A percentile compares a stretch with the other conserved stretches of the same genome.
These are phyloP conservation scores for Coemansia sp. DNA, from an alignment of 192 early-diverging fungal genomes.

Conservation along the genomic window DNA sequence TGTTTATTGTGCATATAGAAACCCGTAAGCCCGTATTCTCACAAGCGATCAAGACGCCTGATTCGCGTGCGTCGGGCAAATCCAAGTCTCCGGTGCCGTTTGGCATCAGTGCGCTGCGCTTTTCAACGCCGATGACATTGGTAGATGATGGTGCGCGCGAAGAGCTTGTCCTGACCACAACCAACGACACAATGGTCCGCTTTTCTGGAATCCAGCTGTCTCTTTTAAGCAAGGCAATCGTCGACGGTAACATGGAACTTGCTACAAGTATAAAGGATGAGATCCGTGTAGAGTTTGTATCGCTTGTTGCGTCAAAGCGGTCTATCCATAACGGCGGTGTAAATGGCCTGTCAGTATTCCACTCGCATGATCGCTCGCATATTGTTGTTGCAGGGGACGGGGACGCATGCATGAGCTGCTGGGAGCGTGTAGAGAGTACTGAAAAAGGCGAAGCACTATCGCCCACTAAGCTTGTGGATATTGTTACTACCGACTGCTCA, in stretches of 20 bases:
- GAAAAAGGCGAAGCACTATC: neutral
- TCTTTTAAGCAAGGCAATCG: slow-evolving; percentile 30
- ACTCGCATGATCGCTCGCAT: slow-evolving; percentile 8
- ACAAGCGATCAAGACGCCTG: slow-evolving; percentile 6
- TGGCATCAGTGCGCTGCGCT: slow-evolving; percentile 17
- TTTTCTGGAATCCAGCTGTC: slow-evolving; percentile 28
- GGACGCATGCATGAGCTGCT: slow-evolving; percentile 33
- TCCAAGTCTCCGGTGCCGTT: neutral
- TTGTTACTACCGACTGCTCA: slow-evolving; percentile 21
- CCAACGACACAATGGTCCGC: slow-evolving; percentile 23
- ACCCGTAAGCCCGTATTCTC: slow-evolving; percentile 39
- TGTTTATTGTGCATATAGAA: slow-evolving; percentile 46
- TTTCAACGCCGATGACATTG: slow-evolving; percentile 8
- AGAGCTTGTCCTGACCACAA: slow-evolving; percentile 36
- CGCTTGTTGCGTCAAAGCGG: slow-evolving; percentile 1
- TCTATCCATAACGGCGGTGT: slow-evolving; percentile 16
- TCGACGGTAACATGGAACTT: slow-evolving; percentile 23
- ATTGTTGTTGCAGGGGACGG: slow-evolving; percentile 33
- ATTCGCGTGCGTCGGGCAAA: neutral
- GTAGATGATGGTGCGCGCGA: slow-evolving; percentile 1
- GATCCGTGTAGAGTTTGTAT: slow-evolving; percentile 28
- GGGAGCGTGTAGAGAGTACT: slow-evolving; percentile 17
- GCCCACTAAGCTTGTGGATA: slow-evolving; percentile 22
- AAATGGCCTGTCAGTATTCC: slow-evolving; percentile 22
- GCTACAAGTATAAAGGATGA: slow-evolving; percentile 18